phyloP scores from a whole-genome alignment of 1,284 basidiomycete species.

The Sutorius eximius region DNA sequence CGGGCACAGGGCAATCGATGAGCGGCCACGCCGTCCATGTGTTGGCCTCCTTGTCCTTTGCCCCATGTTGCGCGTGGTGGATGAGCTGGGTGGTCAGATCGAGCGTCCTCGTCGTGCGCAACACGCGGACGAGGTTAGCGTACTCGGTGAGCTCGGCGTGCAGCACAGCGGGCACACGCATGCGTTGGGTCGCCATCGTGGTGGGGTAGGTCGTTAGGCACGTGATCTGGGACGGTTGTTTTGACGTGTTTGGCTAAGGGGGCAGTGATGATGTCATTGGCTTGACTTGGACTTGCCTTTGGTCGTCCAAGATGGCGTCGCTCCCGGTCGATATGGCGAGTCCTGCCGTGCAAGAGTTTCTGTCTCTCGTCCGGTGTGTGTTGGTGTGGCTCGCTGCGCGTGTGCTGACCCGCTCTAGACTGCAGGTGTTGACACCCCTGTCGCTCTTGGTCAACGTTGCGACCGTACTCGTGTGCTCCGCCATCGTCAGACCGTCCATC shows the following conservation, averaged over 20 bases:
- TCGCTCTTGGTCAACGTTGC: conserved; percentile 73
- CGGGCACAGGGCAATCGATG: conserved; percentile 32
- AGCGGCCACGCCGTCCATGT: conserved; percentile 34
- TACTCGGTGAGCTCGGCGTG: conserved; percentile 32
- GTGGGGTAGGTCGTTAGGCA: not conserved
- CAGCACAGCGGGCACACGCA: conserved; percentile 18
- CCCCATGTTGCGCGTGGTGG: conserved; percentile 11
- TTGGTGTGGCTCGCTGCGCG: not conserved
- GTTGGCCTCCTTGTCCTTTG: conserved; percentile 4
- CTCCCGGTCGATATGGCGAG: conserved; percentile 52
- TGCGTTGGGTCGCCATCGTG: conserved; percentile 11
- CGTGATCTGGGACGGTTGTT: conserved; percentile 14
- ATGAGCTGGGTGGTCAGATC: conserved; percentile 32
- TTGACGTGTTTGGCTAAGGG: conserved; percentile 4
- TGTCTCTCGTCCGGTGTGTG: conserved; percentile 51
- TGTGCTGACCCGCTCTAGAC: conserved; percentile 35
- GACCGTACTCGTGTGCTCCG: conserved; percentile 54
- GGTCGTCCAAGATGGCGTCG: conserved; percentile 39
- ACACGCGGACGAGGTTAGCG: conserved; percentile 21
- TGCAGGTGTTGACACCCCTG: conserved; percentile 78
- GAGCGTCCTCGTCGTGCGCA: conserved; percentile 28
- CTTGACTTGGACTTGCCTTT: not conserved
- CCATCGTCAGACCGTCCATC: conserved; percentile 56
- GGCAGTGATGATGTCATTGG: conserved; percentile 16
- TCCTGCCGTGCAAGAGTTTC: conserved; percentile 55